Evolutionary conservation across 176 grass and related monocot genomes (phyloP), one percentile per base, ranked within the genome.

Genomic region (Rhynchospora tenuis): DNA sequence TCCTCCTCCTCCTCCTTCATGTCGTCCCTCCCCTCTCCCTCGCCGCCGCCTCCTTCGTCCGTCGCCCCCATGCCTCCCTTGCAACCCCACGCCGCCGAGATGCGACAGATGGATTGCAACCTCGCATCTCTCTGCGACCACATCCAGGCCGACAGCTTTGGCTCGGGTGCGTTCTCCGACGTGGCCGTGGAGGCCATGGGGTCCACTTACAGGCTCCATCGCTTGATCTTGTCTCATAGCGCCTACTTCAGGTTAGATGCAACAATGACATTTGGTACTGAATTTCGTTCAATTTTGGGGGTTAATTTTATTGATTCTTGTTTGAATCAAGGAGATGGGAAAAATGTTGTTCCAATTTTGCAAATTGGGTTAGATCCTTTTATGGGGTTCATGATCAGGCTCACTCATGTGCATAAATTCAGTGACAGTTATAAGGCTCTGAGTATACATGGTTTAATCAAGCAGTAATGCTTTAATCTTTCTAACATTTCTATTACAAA

Each of bases 171-270:
- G n/a, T 98, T 98, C 83, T 98, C 91, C 29, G 96, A 98, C 54
- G 93, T 98, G 43, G 84, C 90, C 66, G 89, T 98, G 23, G 84
- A 98, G 90, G 96, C 93, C 71, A 93, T 93, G 96, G 96, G 91
- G 61, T 84, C 86, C 79, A 93, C 89, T 69, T 98, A 98, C 86
- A 81, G 69, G 38, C 96, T 95, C 84, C 93, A 98, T 33, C 96
- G 96, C 44, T 87, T 98, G 79, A 98, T 98, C 85, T 91, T 98
- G 42, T 98, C 96, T 13, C 93, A 93, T 48, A 98, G 96, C 84
- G 76, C 96, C 69, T 98, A 98, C 89, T 98, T 98, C 91, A 90
- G 95, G 95, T 94, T 45, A 73, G 50, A 57, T 80, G 12, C 11
- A 16, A 8, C 16, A 46, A 31, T 55, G 14, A 14, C 31, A 65